Conservation (phyloP, 2,329 filamentous ascomycete genomes). For the Hortaea werneckii region DNA sequence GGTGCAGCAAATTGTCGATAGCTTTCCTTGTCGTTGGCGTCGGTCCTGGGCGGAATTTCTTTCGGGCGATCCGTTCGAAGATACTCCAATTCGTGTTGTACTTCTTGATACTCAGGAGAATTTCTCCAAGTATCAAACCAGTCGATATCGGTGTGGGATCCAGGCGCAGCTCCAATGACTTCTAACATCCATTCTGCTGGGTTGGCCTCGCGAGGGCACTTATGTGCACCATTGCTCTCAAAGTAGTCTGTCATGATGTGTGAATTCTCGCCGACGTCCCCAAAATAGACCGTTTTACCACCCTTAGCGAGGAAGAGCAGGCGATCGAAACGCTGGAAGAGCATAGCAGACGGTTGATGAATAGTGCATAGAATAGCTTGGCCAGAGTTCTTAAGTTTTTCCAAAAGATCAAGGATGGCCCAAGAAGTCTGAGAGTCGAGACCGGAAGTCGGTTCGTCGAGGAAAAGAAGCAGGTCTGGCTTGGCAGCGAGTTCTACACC, state of each 20-base stretch:
- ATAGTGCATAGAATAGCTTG: conserved; percentile 96
- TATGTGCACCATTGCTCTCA: conserved; percentile 56
- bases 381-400: conserved; percentile 80
- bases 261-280: conserved; percentile 64
- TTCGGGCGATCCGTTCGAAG: conserved; percentile 32
- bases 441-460: conserved; percentile 91
- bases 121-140: conserved; percentile 41
- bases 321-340: conserved; percentile 84
- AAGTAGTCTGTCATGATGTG: conserved; percentile 63
- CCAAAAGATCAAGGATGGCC: conserved; percentile 78
- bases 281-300: conserved; percentile 72
- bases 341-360: conserved; percentile 89
- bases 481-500: conserved; percentile 94
- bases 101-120: conserved; percentile 35
- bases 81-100: conserved; percentile 36
- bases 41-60: conserved; percentile 32
- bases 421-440: conserved; percentile 88
- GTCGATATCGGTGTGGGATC: conserved; percentile 40
- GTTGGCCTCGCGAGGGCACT: conserved; percentile 60
- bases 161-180: conserved; percentile 44
- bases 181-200: conserved; percentile 73
- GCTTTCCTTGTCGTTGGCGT: conserved; percentile 39
- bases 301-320: conserved; percentile 68
- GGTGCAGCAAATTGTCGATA: conserved; percentile 75
- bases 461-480: conserved; percentile 77